A percentile compares a stretch with the other conserved stretches of the same genome.
Conservation (phyloP, 495 filamentous ascomycete genomes). For the Amphirosellinia nigrospora region DNA sequence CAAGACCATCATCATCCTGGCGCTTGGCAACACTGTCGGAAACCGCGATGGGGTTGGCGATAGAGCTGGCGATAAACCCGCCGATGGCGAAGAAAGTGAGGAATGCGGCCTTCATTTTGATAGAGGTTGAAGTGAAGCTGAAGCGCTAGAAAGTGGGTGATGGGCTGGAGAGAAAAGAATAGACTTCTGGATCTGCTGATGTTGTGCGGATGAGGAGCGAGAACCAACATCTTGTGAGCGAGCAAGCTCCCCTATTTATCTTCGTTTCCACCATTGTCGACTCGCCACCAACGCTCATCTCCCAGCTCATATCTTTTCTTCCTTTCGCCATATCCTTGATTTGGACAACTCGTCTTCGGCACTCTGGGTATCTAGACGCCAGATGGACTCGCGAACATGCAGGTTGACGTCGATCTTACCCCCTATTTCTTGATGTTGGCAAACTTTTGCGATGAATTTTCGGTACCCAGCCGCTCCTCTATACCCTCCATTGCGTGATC, state of each 20-base stretch:
- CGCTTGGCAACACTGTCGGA: constrained; percentile 31
- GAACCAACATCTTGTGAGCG: not conserved
- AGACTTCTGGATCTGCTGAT: constrained; percentile 24
- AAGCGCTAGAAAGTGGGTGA: constrained; percentile 6
- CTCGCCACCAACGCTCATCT: not conserved
- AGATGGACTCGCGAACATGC: not conserved
- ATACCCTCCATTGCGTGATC: constrained; percentile 21
- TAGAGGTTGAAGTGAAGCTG: not conserved
- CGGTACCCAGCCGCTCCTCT: not conserved
- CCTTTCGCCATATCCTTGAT: not conserved
- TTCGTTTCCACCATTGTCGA: constrained; percentile 10
- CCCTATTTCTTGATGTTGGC: constrained; percentile 4
- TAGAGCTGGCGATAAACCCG: constrained; percentile 39
- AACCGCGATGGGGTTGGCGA: constrained; percentile 42
- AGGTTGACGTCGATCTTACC: not conserved
- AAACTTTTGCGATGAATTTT: not conserved
- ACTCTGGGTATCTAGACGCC: not conserved
- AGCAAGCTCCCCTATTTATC: constrained; percentile 35
- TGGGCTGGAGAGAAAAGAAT: constrained; percentile 4
- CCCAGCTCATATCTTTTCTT: not conserved
- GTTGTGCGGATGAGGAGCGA: constrained; percentile 28
- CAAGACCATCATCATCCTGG: constrained; percentile 37
- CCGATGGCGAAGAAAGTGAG: constrained; percentile 43
- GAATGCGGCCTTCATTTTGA: constrained; percentile 49
- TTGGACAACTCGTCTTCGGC: not conserved